Conservation (phyloP, 352 stramenopile species). For the Discostella stelligera region DNA sequence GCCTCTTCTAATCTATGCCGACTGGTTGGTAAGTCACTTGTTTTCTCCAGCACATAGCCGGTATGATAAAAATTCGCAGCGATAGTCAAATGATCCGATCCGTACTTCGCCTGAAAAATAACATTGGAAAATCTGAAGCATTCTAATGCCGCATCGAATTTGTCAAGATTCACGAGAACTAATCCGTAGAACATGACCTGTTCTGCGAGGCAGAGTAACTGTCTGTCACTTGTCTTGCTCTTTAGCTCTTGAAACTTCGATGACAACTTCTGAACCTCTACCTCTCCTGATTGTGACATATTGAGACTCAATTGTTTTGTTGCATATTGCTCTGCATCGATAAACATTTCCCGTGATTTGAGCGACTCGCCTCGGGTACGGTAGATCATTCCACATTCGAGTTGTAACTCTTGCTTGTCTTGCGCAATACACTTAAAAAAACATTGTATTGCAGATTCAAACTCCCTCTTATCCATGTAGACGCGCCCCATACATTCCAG, state of each 20-base stretch:
- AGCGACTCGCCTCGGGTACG: conserved; percentile 48
- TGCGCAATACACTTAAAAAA: conserved; percentile 50
- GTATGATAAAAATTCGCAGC: conserved; percentile 55
- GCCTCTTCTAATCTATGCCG: conserved; percentile 42
- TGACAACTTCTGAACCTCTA: conserved; percentile 39
- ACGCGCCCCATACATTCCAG: conserved; percentile 58
- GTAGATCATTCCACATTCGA: conserved; percentile 53
- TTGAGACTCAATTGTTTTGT: conserved; percentile 33
- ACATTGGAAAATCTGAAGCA: conserved; percentile 60
- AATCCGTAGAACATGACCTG: conserved; percentile 61
- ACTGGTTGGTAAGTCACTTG: conserved; percentile 21
- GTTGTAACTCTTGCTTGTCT: conserved; percentile 47
- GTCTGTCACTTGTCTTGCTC: conserved; percentile 33
- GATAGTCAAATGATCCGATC: conserved; percentile 55
- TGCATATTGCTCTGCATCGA: conserved; percentile 39
- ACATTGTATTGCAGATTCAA: conserved; percentile 56
- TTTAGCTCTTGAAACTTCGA: conserved; percentile 51
- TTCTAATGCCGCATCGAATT: conserved; percentile 49
- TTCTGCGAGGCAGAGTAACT: conserved; percentile 50
- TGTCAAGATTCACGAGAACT: conserved; percentile 44
- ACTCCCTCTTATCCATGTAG: conserved; percentile 59
- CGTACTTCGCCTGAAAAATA: conserved; percentile 60
- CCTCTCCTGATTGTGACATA: conserved; percentile 20
- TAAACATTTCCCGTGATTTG: conserved; percentile 47
- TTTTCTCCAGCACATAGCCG: conserved; percentile 53